Evolutionary conservation across 2,329 filamentous ascomycete species (phyloP).

Genomic region (Ceratocystis eucalypticola): DNA sequence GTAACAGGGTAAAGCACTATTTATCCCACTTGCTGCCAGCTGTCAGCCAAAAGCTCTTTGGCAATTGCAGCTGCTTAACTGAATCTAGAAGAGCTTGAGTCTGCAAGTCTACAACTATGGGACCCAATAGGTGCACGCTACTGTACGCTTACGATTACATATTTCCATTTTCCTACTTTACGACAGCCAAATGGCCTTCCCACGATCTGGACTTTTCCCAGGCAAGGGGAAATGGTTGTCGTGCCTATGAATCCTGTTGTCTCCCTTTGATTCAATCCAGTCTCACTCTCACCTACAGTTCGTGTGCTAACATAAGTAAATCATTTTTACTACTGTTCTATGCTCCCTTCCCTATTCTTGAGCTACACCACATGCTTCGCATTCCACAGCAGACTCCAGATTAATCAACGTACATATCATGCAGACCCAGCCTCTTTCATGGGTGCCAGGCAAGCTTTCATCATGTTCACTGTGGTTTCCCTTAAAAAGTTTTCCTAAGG

Average conservation of each 20-base stretch:
- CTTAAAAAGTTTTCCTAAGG: not conserved
- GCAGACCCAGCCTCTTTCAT: not conserved
- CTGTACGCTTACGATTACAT: too few relatives aligned
- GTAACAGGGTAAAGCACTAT: not conserved
- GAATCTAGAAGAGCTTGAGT: too few relatives aligned
- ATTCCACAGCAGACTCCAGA: not conserved
- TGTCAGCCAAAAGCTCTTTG: not conserved
- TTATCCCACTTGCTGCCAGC: not conserved
- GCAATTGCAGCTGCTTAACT: too few relatives aligned
- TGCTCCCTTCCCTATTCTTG: not conserved
- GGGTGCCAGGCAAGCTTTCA: not conserved
- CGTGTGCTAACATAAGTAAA: not conserved
- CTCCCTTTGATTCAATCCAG: not conserved
- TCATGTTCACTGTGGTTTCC: not conserved
- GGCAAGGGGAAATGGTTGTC: not conserved
- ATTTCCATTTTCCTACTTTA: too few relatives aligned
- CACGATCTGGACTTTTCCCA: not conserved
- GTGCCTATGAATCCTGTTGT: not conserved
- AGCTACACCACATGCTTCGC: not conserved
- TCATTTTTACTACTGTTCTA: not conserved
- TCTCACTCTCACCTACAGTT: not conserved
- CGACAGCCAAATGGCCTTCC: not conserved
- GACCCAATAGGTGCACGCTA: too few relatives aligned
- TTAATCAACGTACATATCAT: not conserved
- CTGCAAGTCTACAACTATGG: too few relatives aligned